Conservation (phyloP, 2,329 filamentous ascomycete genomes). For the Scedosporium dehoogii region DNA sequence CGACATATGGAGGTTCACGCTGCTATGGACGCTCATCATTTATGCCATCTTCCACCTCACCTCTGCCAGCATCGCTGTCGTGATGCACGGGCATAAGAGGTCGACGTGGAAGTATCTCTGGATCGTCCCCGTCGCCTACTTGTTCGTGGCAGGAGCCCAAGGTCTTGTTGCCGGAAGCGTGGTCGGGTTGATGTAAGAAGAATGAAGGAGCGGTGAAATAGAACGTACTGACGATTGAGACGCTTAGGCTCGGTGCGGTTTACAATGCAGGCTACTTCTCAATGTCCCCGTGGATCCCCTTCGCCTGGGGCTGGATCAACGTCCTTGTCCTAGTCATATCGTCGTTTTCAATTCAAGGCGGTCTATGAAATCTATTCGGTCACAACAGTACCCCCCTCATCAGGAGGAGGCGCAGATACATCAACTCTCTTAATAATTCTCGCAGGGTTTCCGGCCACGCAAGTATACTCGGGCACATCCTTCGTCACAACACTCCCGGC, state of each 20-base stretch:
- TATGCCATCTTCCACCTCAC: slow-evolving; percentile 66
- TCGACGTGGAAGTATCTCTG: slow-evolving; percentile 55
- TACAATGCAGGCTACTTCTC: slow-evolving; percentile 75
- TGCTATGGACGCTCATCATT: slow-evolving; percentile 76
- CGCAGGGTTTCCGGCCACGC: slow-evolving; percentile 60
- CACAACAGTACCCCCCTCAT: not conserved
- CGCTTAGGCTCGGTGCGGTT: slow-evolving; percentile 52
- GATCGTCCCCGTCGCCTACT: slow-evolving; percentile 62
- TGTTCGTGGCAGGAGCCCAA: slow-evolving; percentile 62
- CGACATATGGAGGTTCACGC: slow-evolving; percentile 81
- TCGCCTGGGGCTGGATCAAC: slow-evolving; percentile 80
- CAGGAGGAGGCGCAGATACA: slow-evolving; percentile 2
- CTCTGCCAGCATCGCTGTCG: slow-evolving; percentile 60
- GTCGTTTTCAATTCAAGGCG: slow-evolving; percentile 87
- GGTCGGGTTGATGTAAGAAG: slow-evolving; percentile 64
- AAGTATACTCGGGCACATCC: slow-evolving; percentile 52
- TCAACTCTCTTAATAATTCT: slow-evolving; percentile 38
- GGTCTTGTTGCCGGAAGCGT: slow-evolving; percentile 72
- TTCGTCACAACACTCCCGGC: slow-evolving; percentile 80
- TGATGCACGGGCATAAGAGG: slow-evolving; percentile 55
- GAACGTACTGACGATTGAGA: not conserved
- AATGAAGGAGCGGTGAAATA: not conserved
- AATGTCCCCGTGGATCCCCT: slow-evolving; percentile 92
- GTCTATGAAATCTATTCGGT: slow-evolving; percentile 43
- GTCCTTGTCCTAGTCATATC: slow-evolving; percentile 74